Conservation (phyloP, 139 green algal species). For the Tetradesmus lagerheimii region DNA sequence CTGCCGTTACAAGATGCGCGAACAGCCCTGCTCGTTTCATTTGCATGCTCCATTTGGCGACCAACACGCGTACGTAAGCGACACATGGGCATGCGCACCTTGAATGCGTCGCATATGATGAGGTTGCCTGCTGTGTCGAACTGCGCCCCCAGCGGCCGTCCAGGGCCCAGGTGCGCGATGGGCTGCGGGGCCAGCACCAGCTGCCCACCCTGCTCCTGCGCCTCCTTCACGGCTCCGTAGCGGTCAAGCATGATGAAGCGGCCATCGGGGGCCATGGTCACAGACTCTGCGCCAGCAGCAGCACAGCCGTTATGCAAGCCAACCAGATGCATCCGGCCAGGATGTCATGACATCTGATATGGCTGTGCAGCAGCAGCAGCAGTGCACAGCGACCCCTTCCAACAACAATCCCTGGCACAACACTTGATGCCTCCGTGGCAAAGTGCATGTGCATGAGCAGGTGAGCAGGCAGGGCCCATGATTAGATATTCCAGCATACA, state of each 20-base stretch:
- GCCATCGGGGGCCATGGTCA: constrained; percentile 44
- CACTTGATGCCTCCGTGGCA: too few species aligned
- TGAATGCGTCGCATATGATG: constrained; percentile 54
- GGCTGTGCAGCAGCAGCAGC: background rate
- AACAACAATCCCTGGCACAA: too few species aligned
- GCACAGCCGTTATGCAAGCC: too few species aligned
- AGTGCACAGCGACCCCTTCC: too few species aligned
- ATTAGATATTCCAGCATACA: too few species aligned
- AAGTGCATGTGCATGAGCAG: too few species aligned
- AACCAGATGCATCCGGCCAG: too few species aligned
- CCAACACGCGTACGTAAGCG: background rate
- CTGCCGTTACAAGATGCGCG: too few species aligned
- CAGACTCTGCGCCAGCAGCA: constrained; percentile 47
- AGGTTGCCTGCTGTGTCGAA: constrained; percentile 43
- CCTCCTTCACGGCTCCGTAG: constrained; percentile 40
- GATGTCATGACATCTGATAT: too few species aligned
- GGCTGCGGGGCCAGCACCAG: constrained; percentile 6
- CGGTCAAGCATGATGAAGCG: constrained; percentile 50
- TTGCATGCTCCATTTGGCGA: background rate
- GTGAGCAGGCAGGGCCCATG: too few species aligned
- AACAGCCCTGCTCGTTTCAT: too few species aligned
- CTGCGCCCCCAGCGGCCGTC: constrained; percentile 43
- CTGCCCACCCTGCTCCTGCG: background rate
- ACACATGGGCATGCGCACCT: background rate
- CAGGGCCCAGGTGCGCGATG: constrained; percentile 41